Percentiles rank a stretch among this genome's conserved stretches.
Evolutionary conservation across 495 filamentous ascomycete species (phyloP).

Genomic region (Friedmanniomyces endolithicus): DNA sequence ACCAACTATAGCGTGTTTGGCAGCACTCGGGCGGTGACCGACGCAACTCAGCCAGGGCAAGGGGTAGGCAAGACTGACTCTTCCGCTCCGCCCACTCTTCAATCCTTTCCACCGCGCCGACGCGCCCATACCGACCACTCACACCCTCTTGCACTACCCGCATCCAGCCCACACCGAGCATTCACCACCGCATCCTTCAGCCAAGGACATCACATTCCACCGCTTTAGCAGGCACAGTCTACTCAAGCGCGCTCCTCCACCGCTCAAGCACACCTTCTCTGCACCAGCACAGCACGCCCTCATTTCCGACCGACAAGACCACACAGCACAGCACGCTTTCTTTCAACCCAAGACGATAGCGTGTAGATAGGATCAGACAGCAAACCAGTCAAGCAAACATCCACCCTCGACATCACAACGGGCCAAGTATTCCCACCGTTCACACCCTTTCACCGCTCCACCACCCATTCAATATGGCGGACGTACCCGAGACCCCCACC

Average conservation of each 20-base stretch:
- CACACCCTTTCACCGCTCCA: not conserved
- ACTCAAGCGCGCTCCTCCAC: not conserved
- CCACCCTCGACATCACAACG: not conserved
- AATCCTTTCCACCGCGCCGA: not conserved
- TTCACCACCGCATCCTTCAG: not conserved
- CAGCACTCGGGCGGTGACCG: not conserved
- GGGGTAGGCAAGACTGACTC: not conserved
- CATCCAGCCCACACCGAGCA: not conserved
- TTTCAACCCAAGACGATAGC: not conserved
- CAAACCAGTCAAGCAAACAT: not conserved
- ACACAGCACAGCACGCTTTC: not conserved
- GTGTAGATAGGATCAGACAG: not conserved
- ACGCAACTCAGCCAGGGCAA: not conserved
- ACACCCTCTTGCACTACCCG: not conserved
- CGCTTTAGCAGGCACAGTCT: not conserved
- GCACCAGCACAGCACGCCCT: not conserved
- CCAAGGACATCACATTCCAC: not conserved
- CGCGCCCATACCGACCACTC: not conserved
- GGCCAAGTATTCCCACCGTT: not conserved
- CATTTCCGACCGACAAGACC: not conserved
- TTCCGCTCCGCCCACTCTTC: not conserved
- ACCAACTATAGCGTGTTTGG: not conserved
- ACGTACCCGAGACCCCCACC: conserved; percentile 23
- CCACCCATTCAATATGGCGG: not conserved
- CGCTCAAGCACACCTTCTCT: not conserved